Percentiles rank a stretch among this genome's conserved stretches.
Conservation (phyloP, 1,284 basidiomycete species). For the Marasmius tenuissimus region DNA sequence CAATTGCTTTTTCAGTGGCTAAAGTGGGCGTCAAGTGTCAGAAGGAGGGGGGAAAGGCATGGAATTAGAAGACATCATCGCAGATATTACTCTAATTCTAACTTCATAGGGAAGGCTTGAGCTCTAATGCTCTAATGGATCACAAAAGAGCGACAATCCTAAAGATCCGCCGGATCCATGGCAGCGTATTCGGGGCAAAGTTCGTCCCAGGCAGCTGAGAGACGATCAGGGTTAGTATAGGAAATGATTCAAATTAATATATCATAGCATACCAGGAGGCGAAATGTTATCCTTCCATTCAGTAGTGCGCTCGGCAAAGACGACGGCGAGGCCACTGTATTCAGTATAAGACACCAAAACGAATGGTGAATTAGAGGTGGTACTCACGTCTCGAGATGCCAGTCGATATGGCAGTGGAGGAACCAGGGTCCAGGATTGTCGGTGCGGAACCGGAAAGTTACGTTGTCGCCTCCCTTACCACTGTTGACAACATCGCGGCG, state of each 20-base stretch:
- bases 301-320: neutral
- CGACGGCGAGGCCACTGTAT: neutral
- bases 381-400: constrained; percentile 39
- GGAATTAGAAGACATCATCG: no score
- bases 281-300: neutral
- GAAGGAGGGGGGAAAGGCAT: no score
- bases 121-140: no score
- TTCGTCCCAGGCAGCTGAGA: neutral
- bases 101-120: no score
- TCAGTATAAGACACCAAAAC: neutral
- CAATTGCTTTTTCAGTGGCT: no score
- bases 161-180: neutral
- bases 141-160: neutral
- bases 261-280: neutral
- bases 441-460: constrained; percentile 39
- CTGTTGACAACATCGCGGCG: constrained; percentile 35
- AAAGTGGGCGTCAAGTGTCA: no score
- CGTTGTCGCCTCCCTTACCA: constrained; percentile 27
- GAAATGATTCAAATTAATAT: neutral
- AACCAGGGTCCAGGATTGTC: constrained; percentile 52
- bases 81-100: no score
- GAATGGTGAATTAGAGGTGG: neutral
- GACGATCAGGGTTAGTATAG: neutral
- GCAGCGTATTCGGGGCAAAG: neutral
- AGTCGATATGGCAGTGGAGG: constrained; percentile 39